Evolutionary conservation across 2,329 filamentous ascomycete genomes (phyloP), one percentile per base, ranked within the genome.

Genomic region (Exophiala calicioides): DNA sequence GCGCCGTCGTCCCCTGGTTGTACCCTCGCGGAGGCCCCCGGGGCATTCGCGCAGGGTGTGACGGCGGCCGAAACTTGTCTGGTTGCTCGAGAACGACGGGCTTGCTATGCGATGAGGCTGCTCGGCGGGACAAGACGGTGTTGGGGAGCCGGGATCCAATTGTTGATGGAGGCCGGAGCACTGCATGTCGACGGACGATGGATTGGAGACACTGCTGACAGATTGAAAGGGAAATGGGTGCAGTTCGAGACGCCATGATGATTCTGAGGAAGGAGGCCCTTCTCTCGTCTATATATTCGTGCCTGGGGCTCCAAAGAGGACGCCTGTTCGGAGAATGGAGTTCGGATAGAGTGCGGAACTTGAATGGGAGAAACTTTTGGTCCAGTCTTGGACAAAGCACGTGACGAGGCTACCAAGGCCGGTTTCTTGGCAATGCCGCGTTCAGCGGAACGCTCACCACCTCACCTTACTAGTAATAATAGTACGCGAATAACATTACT

Each of bases 41-140:
- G 56, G 77, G 74, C 23, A 89, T 77, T 5, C 86, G 77, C 16
- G 86, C 74, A 9, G 86, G 85, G 67, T 97, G 93, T 0, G 91
- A 97, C 0, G 93, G 93, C 2, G 93, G 91, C 36, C 88, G 88
- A 76, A 95, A 97, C 65, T 85, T 86, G 61, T 86, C 79, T 18
- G 91, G 91, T 68, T 96, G 89, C 60, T 88, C 88, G 56, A 98
- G 83, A 4, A 89, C 79, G 52, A 84, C 77, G 26, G 81, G 79
- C 62, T 85, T 86, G 27, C 21, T 19, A 24, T 15, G 52, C 5
- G 50, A 48, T 9, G 43, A 53, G 26, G 52, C 34, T 4, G 49
- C 34, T 16, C 46, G 46, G 35, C 40, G 24, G 19, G 18, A 18
- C 10, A 18, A 19, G 16, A 39, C 15, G 16, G 18, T 19, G 26